These are phyloP conservation scores for Cryptococcus wingfieldii DNA, from an alignment of 1,284 basidiomycete genomes.

Conservation along the genomic window DNA sequence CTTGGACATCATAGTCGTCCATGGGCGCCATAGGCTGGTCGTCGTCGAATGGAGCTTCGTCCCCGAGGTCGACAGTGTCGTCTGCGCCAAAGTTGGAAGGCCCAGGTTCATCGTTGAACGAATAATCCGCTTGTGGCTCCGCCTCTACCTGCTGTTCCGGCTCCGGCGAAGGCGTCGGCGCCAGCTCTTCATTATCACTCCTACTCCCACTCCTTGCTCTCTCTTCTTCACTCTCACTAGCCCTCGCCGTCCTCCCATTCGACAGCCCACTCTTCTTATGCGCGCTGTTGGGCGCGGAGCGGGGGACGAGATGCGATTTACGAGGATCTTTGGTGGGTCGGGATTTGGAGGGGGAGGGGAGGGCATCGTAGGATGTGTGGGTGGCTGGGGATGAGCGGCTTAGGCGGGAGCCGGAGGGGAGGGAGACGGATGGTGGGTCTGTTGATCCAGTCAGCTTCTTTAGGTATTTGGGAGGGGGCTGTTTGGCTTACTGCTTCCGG, in stretches of 20 bases:
- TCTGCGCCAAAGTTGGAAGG: slow-evolving; percentile 4
- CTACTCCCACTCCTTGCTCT: slow-evolving; percentile 27
- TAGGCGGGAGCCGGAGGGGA: slow-evolving; percentile 18
- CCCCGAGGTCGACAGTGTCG: slow-evolving; percentile 10
- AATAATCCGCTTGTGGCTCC: slow-evolving; percentile 3
- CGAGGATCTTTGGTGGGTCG: slow-evolving; percentile 8
- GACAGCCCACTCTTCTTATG: not conserved
- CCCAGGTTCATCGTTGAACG: slow-evolving; percentile 1
- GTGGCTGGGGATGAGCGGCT: slow-evolving; percentile 16
- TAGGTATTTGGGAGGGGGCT: not conserved
- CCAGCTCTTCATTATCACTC: not conserved
- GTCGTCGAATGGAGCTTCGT: not conserved
- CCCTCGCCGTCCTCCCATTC: not conserved
- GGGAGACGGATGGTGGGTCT: slow-evolving; percentile 26
- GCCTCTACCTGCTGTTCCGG: slow-evolving; percentile 1
- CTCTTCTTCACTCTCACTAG: not conserved
- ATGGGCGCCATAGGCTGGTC: not conserved
- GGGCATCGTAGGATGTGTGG: slow-evolving; percentile 18
- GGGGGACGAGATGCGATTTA: slow-evolving; percentile 5
- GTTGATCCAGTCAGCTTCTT: slow-evolving; percentile 7
- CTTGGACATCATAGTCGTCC: slow-evolving; percentile 7
- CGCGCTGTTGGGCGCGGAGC: not conserved
- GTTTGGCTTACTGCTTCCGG: slow-evolving; percentile 8
- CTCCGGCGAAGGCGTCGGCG: slow-evolving; percentile 1
- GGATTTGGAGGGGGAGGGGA: slow-evolving; percentile 15